A percentile compares a stretch with the other conserved stretches of the same genome.
Evolutionary conservation across 2,329 filamentous ascomycete genomes (phyloP).

Genomic region (Pseudomassariella vexata): DNA sequence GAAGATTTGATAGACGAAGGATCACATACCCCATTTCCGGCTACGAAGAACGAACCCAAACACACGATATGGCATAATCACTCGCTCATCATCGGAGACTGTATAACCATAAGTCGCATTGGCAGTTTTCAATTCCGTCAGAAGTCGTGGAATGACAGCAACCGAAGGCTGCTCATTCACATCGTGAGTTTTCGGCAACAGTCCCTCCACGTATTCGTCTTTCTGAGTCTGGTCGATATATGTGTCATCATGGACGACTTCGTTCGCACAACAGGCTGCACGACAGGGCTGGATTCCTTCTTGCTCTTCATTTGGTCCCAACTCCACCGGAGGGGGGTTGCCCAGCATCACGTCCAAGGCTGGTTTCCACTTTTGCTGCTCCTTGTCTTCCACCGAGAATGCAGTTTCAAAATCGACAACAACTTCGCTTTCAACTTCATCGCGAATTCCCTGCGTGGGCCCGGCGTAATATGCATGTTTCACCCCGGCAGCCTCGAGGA

Average conservation of each 20-base stretch:
- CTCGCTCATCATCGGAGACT: constrained; percentile 16
- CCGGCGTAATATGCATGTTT: constrained; percentile 21
- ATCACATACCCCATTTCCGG: constrained; percentile 21
- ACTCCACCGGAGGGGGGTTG: too few relatives aligned
- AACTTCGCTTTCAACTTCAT: constrained; percentile 23
- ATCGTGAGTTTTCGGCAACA: constrained; percentile 1
- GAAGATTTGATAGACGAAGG: not conserved
- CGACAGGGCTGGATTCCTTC: not conserved
- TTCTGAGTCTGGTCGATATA: constrained; percentile 8
- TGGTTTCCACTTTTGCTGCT: constrained; percentile 8
- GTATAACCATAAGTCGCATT: not conserved
- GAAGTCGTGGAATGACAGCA: constrained; percentile 3
- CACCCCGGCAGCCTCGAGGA: constrained; percentile 5
- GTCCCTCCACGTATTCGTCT: constrained; percentile 8
- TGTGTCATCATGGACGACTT: constrained; percentile 8
- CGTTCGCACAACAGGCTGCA: constrained; percentile 4
- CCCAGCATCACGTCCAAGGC: not conserved
- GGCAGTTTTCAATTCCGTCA: not conserved
- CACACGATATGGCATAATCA: constrained; percentile 26
- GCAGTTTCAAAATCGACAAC: constrained; percentile 21
- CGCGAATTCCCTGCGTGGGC: constrained; percentile 10
- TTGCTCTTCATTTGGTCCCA: not conserved
- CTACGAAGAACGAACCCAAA: constrained; percentile 22
- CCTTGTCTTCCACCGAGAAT: constrained; percentile 7
- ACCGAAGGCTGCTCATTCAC: constrained; percentile 5